These are phyloP conservation scores for Tricholoma flavovirens DNA, from an alignment of 768 basidiomycete species.

Conservation along the genomic window DNA sequence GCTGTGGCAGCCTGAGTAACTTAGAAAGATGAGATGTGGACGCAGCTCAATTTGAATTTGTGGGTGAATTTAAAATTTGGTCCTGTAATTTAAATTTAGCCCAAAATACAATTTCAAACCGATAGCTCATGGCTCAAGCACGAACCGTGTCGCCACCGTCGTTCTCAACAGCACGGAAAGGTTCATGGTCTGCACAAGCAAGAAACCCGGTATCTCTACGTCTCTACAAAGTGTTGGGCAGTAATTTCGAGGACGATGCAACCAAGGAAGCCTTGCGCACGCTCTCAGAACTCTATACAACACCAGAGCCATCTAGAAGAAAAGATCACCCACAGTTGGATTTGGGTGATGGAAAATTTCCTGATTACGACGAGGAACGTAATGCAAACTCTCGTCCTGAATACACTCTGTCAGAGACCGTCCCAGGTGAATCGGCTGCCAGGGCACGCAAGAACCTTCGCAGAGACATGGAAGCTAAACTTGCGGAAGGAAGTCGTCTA, in stretches of 20 bases:
- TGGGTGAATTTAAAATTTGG: no score
- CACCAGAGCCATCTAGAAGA: constrained; percentile 22
- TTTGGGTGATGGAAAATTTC: constrained; percentile 21
- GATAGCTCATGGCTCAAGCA: no score
- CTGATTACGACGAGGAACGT: constrained; percentile 26
- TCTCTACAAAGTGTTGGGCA: constrained; percentile 86
- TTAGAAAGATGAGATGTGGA: no score
- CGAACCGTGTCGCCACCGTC: constrained; percentile 6
- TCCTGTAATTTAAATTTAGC: no score
- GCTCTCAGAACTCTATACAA: constrained; percentile 71
- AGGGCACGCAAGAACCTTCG: constrained; percentile 75
- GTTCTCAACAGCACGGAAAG: constrained; percentile 15
- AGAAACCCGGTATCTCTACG: constrained; percentile 79
- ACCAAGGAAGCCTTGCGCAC: constrained; percentile 79
- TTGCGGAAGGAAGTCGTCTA: constrained; percentile 74
- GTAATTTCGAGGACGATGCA: constrained; percentile 70
- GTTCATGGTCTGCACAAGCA: constrained; percentile 21
- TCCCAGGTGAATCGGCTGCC: constrained; percentile 60
- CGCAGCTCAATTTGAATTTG: no score
- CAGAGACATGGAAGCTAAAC: constrained; percentile 77
- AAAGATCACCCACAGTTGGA: constrained; percentile 25
- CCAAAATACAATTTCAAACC: no score
- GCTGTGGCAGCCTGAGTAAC: no score
- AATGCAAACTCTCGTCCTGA: constrained; percentile 8
- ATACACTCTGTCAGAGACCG: constrained; percentile 24